Conservation (phyloP, 176 grass and related monocot species). For the Triticum monococcum region DNA sequence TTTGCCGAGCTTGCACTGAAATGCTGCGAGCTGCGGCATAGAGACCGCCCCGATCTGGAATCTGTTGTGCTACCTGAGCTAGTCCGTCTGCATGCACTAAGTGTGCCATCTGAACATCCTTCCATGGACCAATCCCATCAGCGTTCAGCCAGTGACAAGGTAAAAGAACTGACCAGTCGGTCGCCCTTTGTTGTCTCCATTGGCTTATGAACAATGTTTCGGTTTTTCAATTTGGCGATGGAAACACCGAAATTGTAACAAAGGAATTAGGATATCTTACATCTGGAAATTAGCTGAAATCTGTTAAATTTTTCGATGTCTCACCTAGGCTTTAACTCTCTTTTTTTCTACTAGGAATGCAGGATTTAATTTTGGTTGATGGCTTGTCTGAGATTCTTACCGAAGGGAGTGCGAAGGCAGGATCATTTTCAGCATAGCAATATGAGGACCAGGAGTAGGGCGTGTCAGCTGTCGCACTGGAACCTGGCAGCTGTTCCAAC, state of each 20-base stretch:
- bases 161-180: neutral
- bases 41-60: conserved; percentile 69
- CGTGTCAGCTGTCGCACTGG: neutral
- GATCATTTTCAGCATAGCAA: conserved; percentile 33
- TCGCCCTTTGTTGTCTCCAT: neutral
- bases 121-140: conserved; percentile 27
- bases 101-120: conserved; percentile 16
- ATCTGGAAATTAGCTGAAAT: neutral
- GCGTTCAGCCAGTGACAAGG: conserved; percentile 34
- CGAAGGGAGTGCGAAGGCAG: neutral
- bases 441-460: conserved; percentile 15
- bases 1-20: conserved; percentile 66
- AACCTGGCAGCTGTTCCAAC: conserved; percentile 7
- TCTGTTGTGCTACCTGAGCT: conserved; percentile 65
- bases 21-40: conserved; percentile 70
- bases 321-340: neutral
- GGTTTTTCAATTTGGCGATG: neutral
- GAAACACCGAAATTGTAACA: neutral
- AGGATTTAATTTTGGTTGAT: conserved; percentile 30
- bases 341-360: neutral
- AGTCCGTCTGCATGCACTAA: conserved; percentile 37
- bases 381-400: conserved; percentile 31
- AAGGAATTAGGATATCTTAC: neutral
- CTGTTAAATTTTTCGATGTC: neutral
- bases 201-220: neutral